A percentile compares a stretch with the other conserved stretches of the same genome.
Evolutionary conservation across 352 stramenopile genomes (phyloP).

Genomic region (Globisporangium cederbergense): DNA sequence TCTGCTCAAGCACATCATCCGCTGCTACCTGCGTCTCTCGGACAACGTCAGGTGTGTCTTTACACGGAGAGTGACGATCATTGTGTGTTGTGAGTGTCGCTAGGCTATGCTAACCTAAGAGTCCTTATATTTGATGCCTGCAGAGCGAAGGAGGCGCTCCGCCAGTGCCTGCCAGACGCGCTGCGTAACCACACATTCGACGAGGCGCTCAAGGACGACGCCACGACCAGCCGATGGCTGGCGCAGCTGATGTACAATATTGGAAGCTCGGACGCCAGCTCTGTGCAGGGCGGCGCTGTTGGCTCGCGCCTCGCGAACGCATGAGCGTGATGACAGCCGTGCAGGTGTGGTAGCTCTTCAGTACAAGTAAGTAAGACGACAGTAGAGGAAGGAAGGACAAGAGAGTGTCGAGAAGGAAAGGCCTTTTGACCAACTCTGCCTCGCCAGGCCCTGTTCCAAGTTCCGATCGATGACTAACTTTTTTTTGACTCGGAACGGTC

Average conservation of each 20-base stretch:
- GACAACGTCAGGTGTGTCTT: constrained; percentile 52
- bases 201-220: constrained; percentile 92
- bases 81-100: constrained; percentile 10
- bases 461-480: too few relatives aligned
- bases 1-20: constrained; percentile 98
- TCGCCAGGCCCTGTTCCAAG: too few relatives aligned
- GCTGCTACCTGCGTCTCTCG: constrained; percentile 96
- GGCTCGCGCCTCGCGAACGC: constrained; percentile 20
- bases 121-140: constrained; percentile 5
- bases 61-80: neutral
- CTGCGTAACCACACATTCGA: constrained; percentile 96
- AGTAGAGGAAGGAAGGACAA: too few relatives aligned
- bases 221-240: constrained; percentile 96
- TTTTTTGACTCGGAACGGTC: too few relatives aligned
- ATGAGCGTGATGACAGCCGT: constrained; percentile 5
- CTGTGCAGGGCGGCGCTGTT: constrained; percentile 12
- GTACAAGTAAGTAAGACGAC: too few relatives aligned
- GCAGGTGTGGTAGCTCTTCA: too few relatives aligned
- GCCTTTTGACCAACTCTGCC: too few relatives aligned
- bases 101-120: neutral
- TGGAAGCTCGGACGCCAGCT: constrained; percentile 21
- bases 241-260: constrained; percentile 94
- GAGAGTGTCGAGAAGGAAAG: too few relatives aligned
- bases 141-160: constrained; percentile 96
- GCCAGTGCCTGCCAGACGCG: constrained; percentile 92